Percentiles rank a stretch among this genome's conserved stretches.
These are phyloP conservation scores for Dactylellina cionopaga DNA, from an alignment of 2,329 filamentous ascomycete genomes.

Conservation along the genomic window DNA sequence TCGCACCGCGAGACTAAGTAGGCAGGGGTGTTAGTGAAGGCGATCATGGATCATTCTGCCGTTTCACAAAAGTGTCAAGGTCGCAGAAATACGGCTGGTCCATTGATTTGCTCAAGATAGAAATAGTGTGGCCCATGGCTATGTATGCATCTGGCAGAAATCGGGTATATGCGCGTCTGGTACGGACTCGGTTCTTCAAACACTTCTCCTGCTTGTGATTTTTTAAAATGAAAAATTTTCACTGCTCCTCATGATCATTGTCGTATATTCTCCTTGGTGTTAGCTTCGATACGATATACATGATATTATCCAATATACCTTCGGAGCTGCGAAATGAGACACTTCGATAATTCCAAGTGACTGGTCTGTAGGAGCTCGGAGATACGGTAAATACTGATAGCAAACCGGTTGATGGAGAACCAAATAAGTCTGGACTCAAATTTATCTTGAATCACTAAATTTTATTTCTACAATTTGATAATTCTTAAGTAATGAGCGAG, in stretches of 20 bases:
- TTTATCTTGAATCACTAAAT: neutral
- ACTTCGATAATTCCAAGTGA: no score
- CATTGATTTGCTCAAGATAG: no score
- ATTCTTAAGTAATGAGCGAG: constrained; percentile 24
- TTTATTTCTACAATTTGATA: constrained; percentile 9
- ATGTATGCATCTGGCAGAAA: no score
- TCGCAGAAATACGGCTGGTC: neutral
- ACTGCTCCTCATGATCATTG: no score
- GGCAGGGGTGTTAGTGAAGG: constrained; percentile 2
- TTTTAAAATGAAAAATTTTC: no score
- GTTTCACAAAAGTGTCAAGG: constrained; percentile 12
- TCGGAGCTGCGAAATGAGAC: no score
- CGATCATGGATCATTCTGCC: constrained; percentile 17
- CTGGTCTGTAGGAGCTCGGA: no score
- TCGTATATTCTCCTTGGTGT: neutral
- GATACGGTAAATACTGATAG: no score
- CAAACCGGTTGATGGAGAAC: no score
- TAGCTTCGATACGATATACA: neutral
- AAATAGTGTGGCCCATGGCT: no score
- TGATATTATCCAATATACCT: neutral
- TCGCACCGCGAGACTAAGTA: no score
- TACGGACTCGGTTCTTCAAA: constrained; percentile 1
- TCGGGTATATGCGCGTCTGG: constrained; percentile 11
- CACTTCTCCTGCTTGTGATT: neutral
- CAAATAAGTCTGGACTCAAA: no score